Conservation (phyloP, 2,329 filamentous ascomycete species). For the Sarocladium brachiariae region DNA sequence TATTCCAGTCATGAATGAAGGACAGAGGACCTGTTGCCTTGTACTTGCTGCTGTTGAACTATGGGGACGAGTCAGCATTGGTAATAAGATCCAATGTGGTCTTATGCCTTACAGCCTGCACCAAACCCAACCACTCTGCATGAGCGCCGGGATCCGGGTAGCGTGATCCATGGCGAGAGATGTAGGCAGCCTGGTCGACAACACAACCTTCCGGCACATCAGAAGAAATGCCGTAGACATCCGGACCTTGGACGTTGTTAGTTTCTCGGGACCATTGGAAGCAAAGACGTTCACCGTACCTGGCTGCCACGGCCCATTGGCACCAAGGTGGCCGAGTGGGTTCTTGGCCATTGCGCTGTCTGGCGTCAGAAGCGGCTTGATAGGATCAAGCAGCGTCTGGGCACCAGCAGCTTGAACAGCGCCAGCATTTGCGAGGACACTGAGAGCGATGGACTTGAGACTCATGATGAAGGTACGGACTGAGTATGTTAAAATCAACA, state of each 20-base stretch:
- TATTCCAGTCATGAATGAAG: conserved; percentile 53
- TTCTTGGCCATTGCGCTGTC: conserved; percentile 25
- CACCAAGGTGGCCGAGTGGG: conserved; percentile 42
- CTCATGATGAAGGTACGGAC: background rate
- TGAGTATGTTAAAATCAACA: too few relatives aligned
- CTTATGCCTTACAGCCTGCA: conserved; percentile 30
- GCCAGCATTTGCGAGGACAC: background rate
- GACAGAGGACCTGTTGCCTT: conserved; percentile 43
- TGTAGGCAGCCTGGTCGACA: conserved; percentile 54
- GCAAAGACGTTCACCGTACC: conserved; percentile 26
- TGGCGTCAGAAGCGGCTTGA: conserved; percentile 20
- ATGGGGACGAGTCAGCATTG: background rate
- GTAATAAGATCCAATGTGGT: background rate
- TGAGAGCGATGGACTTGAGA: background rate
- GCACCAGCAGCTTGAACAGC: conserved; percentile 5
- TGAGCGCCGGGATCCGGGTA: conserved; percentile 58
- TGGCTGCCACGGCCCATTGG: conserved; percentile 46
- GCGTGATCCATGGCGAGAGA: conserved; percentile 54
- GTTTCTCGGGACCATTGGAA: background rate
- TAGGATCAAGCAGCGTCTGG: conserved; percentile 20
- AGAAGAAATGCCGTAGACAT: conserved; percentile 47
- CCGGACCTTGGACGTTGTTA: conserved; percentile 32
- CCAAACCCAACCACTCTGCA: conserved; percentile 45
- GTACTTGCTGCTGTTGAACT: conserved; percentile 49
- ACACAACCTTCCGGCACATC: conserved; percentile 48